Evolutionary conservation across 2,329 filamentous ascomycete genomes (phyloP), one percentile per base, ranked within the genome.

Genomic region (Ceratocystis huliohia): DNA sequence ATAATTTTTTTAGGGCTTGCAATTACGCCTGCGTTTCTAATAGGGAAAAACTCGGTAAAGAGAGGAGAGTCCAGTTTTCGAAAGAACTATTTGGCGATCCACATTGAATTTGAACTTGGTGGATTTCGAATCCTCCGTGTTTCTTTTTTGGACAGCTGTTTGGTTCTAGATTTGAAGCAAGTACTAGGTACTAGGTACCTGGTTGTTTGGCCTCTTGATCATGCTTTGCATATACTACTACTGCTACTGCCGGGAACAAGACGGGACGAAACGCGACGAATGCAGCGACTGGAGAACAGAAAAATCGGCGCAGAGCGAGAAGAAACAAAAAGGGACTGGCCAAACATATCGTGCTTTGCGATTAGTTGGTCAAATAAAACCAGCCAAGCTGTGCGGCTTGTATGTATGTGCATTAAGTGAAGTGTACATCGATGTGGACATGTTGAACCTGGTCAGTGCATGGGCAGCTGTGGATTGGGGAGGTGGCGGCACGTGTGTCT

Each of bases 71-170:
- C 46, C 46, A 13, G n/a, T 50, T 17, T 33, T 28, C 53, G 15
- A 57, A 28, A 57, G 53, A 17, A 57, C 25, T 13, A 57, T 33
- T 15, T 33, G 25, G 22, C 33, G 53, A 57, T 57, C 53, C 53
- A 57, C 53, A 57, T 57, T 57, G 53, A 57, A 57, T 57, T 57
- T 25, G 53, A 25, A 57, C 28, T 57, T 57, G 22, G 53, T 20
- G 25, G 53, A 33, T 17, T 57, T 28, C 30, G 53, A 33, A 57
- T 57, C 53, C 53, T 57, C 22, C 25, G 28, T 25, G 25, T 57
- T 30, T 41, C 48, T 50, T 22, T 50, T 20, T 13, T 50, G 17
- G 48, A 20, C 22, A n/a, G 48, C 13, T 48, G n/a, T 48, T 48
- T n/a, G 46, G 2, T 48, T 48, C 20, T 20, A 10, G 46, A 22